These are phyloP conservation scores for Naganishia liquefaciens DNA, from an alignment of 1,284 basidiomycete species.

Conservation along the genomic window DNA sequence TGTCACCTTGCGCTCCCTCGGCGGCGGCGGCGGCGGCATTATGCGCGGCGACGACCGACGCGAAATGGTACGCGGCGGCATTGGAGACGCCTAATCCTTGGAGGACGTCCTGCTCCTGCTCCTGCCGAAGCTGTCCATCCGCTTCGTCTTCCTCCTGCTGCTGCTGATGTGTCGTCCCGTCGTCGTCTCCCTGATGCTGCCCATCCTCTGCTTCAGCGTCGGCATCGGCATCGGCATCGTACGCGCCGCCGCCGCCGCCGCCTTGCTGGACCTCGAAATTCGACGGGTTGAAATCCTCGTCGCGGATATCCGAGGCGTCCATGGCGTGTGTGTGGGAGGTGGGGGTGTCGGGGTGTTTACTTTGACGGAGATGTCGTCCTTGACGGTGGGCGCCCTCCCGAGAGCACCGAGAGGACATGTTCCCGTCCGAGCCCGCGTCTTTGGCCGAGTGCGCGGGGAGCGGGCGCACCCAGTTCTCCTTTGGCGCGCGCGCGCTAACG, in stretches of 20 bases:
- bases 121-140: background rate
- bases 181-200: background rate
- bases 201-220: background rate
- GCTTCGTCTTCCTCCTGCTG: slow-evolving; percentile 13
- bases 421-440: background rate
- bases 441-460: too few species aligned
- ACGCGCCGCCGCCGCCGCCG: too few species aligned
- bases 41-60: slow-evolving; percentile 1
- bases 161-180: slow-evolving; percentile 7
- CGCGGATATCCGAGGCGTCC: slow-evolving; percentile 27
- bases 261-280: slow-evolving; percentile 15
- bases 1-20: slow-evolving; percentile 10
- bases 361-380: slow-evolving; percentile 27
- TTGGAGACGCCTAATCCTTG: background rate
- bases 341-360: slow-evolving; percentile 28
- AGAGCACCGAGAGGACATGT: background rate
- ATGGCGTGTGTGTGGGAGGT: background rate
- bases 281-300: slow-evolving; percentile 28
- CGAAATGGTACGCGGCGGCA: background rate
- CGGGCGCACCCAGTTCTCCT: background rate
- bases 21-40: slow-evolving; percentile 6
- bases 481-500: background rate
- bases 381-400: too few species aligned
- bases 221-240: background rate
- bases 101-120: slow-evolving; percentile 18